These are phyloP conservation scores for Stachybotrys chlorohalonatus DNA, from an alignment of 2,329 filamentous ascomycete species.

Conservation along the genomic window DNA sequence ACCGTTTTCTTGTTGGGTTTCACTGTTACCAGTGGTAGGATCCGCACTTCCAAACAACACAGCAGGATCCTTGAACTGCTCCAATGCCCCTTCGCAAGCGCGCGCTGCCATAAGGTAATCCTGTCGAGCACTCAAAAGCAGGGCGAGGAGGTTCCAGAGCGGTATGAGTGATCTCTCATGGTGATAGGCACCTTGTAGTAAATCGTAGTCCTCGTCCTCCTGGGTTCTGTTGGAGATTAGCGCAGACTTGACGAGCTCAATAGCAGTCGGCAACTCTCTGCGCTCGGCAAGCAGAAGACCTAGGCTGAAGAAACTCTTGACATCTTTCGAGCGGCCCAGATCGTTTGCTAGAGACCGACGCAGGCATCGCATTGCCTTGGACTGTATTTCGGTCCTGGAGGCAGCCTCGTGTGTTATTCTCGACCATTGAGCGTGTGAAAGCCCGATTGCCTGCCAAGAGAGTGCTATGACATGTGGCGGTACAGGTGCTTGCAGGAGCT, in stretches of 20 bases:
- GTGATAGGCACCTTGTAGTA: constrained; percentile 42
- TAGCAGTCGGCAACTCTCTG: constrained; percentile 68
- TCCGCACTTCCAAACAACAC: constrained; percentile 59
- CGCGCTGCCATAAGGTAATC: constrained; percentile 73
- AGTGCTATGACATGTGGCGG: constrained; percentile 54
- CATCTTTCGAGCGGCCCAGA: constrained; percentile 55
- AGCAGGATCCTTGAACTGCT: constrained; percentile 69
- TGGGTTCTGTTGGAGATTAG: constrained; percentile 51
- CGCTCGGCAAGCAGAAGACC: constrained; percentile 83
- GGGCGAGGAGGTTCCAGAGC: constrained; percentile 82
- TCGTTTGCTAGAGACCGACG: constrained; percentile 63
- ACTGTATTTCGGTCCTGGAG: constrained; percentile 62
- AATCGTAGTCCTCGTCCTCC: constrained; percentile 29
- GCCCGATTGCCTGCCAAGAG: constrained; percentile 76
- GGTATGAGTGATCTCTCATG: constrained; percentile 62
- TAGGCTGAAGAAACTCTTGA: constrained; percentile 72
- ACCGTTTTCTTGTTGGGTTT: constrained; percentile 45
- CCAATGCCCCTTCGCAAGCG: constrained; percentile 83
- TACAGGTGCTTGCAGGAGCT: constrained; percentile 34
- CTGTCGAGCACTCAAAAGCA: constrained; percentile 78
- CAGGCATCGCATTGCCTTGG: constrained; percentile 67
- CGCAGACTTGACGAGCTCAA: constrained; percentile 72
- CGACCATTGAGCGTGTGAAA: constrained; percentile 83
- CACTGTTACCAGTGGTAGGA: constrained; percentile 52
- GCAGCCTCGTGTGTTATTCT: constrained; percentile 69